These are phyloP conservation scores for Naganishia kalamii DNA, from an alignment of 768 basidiomycete species.

Conservation along the genomic window DNA sequence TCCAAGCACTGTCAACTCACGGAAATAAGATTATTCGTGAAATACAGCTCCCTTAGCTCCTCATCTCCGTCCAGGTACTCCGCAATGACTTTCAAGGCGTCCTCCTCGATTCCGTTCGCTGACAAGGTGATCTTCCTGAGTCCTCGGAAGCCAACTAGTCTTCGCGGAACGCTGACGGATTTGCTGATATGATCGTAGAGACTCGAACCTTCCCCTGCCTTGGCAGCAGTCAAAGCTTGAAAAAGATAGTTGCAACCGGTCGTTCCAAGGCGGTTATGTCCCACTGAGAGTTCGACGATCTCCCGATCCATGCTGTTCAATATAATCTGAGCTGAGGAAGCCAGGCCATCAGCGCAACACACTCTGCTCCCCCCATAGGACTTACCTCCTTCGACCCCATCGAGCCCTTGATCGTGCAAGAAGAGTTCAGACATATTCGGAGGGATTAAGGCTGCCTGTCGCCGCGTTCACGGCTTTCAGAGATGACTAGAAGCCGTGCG, in stretches of 20 bases:
- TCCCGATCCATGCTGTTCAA: conserved; percentile 11
- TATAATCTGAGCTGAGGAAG: conserved; percentile 5
- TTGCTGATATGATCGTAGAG: not conserved
- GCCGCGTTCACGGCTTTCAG: too few relatives aligned
- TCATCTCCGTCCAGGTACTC: conserved; percentile 14
- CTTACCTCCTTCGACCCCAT: conserved; percentile 15
- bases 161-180: not conserved
- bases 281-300: conserved; percentile 9
- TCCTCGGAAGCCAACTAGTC: not conserved
- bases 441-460: too few relatives aligned
- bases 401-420: conserved; percentile 19
- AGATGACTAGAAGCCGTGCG: too few relatives aligned
- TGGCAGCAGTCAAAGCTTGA: conserved; percentile 1
- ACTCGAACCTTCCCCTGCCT: not conserved
- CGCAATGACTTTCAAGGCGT: conserved; percentile 1
- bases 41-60: conserved; percentile 6
- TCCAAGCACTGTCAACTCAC: conserved; percentile 1
- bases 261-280: conserved; percentile 11
- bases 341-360: not conserved
- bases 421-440: conserved; percentile 12
- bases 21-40: conserved; percentile 12
- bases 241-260: conserved; percentile 15
- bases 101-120: conserved; percentile 6
- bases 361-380: not conserved
- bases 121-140: conserved; percentile 13